Percentiles rank a stretch among this genome's conserved stretches.
phyloP scores from a whole-genome alignment of 2,329 filamentous ascomycete genomes.

The Falciphora oryzae region DNA sequence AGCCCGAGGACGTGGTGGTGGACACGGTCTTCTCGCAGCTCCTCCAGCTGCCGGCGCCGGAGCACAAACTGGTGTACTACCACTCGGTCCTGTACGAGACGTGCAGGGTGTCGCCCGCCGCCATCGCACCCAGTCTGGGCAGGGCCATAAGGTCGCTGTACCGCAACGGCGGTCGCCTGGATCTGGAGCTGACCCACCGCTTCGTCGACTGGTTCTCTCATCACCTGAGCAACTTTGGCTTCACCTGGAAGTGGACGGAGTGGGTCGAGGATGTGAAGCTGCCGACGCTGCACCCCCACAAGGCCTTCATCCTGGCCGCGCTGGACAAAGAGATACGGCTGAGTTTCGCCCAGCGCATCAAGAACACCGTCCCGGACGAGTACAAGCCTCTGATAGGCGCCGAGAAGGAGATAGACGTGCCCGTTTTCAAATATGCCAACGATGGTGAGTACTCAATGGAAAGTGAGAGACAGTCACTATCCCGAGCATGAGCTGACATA shows the following conservation, averaged over 20 bases:
- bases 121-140: constrained; percentile 91
- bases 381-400: constrained; percentile 80
- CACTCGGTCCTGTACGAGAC: constrained; percentile 91
- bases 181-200: constrained; percentile 77
- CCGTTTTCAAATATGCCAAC: constrained; percentile 83
- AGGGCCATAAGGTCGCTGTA: constrained; percentile 91
- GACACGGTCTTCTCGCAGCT: constrained; percentile 96
- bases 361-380: constrained; percentile 80
- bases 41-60: constrained; percentile 76
- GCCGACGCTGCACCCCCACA: constrained; percentile 73
- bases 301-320: constrained; percentile 86
- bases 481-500: background rate
- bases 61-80: constrained; percentile 95
- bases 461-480: background rate
- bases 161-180: constrained; percentile 72
- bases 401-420: constrained; percentile 91
- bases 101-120: constrained; percentile 91
- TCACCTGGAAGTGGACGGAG: constrained; percentile 99
- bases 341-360: constrained; percentile 93
- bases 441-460: constrained; percentile 50
- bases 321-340: constrained; percentile 95
- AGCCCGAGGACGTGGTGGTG: constrained; percentile 95
- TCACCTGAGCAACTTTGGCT: constrained; percentile 97
- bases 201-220: constrained; percentile 98
- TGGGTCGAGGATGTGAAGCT: constrained; percentile 85